phyloP scores from a whole-genome alignment of 495 filamentous ascomycete genomes.

The Lepidopterella palustris region DNA sequence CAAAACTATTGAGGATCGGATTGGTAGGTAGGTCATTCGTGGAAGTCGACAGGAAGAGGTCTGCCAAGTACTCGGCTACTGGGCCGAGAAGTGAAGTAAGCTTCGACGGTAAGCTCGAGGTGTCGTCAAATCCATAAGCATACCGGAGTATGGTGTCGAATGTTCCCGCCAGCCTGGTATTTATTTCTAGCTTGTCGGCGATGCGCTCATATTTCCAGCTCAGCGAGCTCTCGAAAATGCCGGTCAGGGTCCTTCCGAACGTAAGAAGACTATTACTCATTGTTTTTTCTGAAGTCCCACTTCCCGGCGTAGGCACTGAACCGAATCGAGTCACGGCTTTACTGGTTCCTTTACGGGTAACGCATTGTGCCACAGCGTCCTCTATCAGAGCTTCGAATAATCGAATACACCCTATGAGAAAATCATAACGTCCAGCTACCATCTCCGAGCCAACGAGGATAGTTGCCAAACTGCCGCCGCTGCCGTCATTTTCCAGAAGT shows the following conservation, averaged over 20 bases:
- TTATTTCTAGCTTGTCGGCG: slow-evolving; percentile 58
- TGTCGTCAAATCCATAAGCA: slow-evolving; percentile 64
- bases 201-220: slow-evolving; percentile 73
- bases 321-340: slow-evolving; percentile 50
- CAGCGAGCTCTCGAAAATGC: slow-evolving; percentile 72
- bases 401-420: slow-evolving; percentile 63
- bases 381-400: slow-evolving; percentile 71
- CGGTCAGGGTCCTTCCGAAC: slow-evolving; percentile 64
- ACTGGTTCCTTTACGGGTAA: slow-evolving; percentile 58
- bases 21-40: slow-evolving; percentile 65
- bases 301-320: slow-evolving; percentile 50
- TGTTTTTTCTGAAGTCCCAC: slow-evolving; percentile 69
- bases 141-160: slow-evolving; percentile 67
- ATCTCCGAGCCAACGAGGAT: slow-evolving; percentile 73
- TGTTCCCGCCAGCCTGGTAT: slow-evolving; percentile 51
- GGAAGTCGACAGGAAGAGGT: slow-evolving; percentile 65
- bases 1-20: slow-evolving; percentile 66
- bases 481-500: slow-evolving; percentile 64
- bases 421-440: slow-evolving; percentile 64
- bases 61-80: slow-evolving; percentile 66
- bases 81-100: slow-evolving; percentile 58
- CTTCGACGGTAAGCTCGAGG: slow-evolving; percentile 47
- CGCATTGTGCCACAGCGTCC: slow-evolving; percentile 63
- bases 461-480: slow-evolving; percentile 63
- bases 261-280: slow-evolving; percentile 65